Evolutionary conservation across 495 filamentous ascomycete genomes (phyloP).

Genomic region (Margaritispora aquatica): DNA sequence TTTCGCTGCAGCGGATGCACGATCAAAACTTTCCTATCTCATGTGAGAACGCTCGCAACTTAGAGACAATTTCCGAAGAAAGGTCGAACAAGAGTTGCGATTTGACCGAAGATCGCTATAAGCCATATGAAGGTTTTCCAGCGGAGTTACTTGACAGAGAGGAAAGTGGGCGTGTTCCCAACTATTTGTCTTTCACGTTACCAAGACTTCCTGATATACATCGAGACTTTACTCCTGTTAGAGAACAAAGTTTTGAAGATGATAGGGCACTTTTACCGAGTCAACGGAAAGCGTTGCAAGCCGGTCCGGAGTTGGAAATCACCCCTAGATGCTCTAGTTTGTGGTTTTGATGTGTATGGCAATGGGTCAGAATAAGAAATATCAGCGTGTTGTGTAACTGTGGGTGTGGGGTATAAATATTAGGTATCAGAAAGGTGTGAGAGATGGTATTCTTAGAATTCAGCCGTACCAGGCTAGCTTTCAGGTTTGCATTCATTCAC

Average conservation of each 20-base stretch:
- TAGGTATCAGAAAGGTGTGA: too few species aligned
- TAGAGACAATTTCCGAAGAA: neutral
- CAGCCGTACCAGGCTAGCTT: neutral
- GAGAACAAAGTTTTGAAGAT: constrained; percentile 16
- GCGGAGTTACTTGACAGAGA: constrained; percentile 9
- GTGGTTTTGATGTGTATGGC: neutral
- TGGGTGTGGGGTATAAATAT: too few species aligned
- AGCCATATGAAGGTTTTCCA: constrained; percentile 15
- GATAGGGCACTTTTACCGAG: constrained; percentile 20
- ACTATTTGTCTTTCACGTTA: constrained; percentile 6
- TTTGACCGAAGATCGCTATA: neutral
- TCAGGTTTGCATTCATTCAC: neutral
- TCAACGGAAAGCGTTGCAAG: constrained; percentile 4
- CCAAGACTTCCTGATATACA: neutral
- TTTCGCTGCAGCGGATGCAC: neutral
- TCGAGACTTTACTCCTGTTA: neutral
- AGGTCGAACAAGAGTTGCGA: neutral
- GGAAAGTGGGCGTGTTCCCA: constrained; percentile 5
- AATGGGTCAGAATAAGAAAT: neutral
- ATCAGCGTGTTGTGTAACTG: too few species aligned
- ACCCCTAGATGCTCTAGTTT: constrained; percentile 13
- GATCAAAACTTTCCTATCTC: neutral
- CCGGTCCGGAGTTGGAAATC: neutral
- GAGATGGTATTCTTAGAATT: neutral
- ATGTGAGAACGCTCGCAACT: neutral